These are phyloP conservation scores for Zygosaccharomyces siamensis DNA, from an alignment of 805 yeast species.

Conservation along the genomic window DNA sequence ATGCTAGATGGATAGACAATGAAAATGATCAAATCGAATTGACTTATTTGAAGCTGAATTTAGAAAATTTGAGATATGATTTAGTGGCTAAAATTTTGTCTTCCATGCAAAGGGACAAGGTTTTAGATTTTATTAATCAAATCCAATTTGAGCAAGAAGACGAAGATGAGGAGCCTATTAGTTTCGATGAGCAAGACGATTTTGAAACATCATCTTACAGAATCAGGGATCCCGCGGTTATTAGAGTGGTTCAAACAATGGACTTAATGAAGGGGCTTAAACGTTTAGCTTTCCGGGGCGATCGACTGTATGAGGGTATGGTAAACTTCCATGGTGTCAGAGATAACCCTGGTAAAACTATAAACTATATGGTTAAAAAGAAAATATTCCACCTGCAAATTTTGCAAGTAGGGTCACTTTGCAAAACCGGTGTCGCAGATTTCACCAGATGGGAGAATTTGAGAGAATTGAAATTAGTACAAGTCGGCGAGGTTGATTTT, in stretches of 20 bases:
- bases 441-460: constrained; percentile 31
- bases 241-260: constrained; percentile 14
- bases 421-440: constrained; percentile 22
- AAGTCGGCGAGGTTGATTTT: constrained; percentile 22
- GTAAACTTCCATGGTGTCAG: constrained; percentile 31
- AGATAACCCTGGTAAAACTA: constrained; percentile 29
- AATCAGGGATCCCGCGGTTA: constrained; percentile 9
- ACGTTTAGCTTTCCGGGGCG: constrained; percentile 19
- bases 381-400: constrained; percentile 19
- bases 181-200: background rate
- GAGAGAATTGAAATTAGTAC: constrained; percentile 14
- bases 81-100: constrained; percentile 8
- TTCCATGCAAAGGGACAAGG: constrained; percentile 12
- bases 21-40: constrained; percentile 8
- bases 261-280: constrained; percentile 23
- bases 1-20: constrained; percentile 19
- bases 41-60: constrained; percentile 15
- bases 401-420: constrained; percentile 12
- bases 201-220: constrained; percentile 8
- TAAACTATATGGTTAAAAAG: constrained; percentile 23
- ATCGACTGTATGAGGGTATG: constrained; percentile 20
- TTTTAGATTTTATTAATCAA: constrained; percentile 11
- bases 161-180: constrained; percentile 2
- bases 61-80: constrained; percentile 14
- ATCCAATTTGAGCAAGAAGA: constrained; percentile 16